Percentiles rank a stretch among this genome's conserved stretches.
phyloP scores from a whole-genome alignment of 768 basidiomycete species.

The Hirschioporus abietinus region DNA sequence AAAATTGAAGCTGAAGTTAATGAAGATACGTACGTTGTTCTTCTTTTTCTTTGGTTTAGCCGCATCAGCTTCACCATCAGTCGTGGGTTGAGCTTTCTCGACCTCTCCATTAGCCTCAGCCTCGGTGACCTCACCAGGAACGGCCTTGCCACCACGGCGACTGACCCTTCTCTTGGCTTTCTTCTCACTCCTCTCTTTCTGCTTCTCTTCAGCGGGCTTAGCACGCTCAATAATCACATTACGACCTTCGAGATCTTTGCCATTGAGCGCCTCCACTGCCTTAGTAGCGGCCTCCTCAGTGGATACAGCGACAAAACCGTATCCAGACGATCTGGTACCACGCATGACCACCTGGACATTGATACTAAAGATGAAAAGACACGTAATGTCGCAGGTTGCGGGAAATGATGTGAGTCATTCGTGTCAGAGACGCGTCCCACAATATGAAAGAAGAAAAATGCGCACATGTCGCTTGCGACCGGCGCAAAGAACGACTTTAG shows the following conservation, averaged over 20 bases:
- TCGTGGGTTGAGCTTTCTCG: conserved; percentile 45
- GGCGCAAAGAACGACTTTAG: conserved; percentile 92
- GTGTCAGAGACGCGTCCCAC: conserved; percentile 8
- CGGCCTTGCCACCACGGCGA: conserved; percentile 82
- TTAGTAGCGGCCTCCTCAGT: conserved; percentile 78
- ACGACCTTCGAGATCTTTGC: conserved; percentile 86
- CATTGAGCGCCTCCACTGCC: conserved; percentile 82
- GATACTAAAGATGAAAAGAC: conserved; percentile 49
- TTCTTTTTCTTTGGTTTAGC: conserved; percentile 74
- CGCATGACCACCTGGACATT: conserved; percentile 78
- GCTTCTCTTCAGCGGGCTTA: conserved; percentile 86
- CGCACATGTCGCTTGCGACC: conserved; percentile 83
- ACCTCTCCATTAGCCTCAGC: conserved; percentile 80
- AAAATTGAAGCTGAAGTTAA: conserved; percentile 8
- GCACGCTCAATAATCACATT: conserved; percentile 88
- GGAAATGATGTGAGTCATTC: conserved; percentile 10
- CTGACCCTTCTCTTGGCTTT: conserved; percentile 75
- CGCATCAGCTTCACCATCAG: conserved; percentile 49
- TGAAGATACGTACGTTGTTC: conserved; percentile 47
- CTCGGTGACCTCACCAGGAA: conserved; percentile 85
- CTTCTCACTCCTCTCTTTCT: conserved; percentile 75
- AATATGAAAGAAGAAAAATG: conserved; percentile 29
- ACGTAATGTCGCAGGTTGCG: conserved; percentile 7
- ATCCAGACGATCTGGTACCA: conserved; percentile 81
- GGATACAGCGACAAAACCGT: conserved; percentile 86